Base-by-base conservation (phyloP, 331 rosid genomes). In the Arachis monticola region DNA sequence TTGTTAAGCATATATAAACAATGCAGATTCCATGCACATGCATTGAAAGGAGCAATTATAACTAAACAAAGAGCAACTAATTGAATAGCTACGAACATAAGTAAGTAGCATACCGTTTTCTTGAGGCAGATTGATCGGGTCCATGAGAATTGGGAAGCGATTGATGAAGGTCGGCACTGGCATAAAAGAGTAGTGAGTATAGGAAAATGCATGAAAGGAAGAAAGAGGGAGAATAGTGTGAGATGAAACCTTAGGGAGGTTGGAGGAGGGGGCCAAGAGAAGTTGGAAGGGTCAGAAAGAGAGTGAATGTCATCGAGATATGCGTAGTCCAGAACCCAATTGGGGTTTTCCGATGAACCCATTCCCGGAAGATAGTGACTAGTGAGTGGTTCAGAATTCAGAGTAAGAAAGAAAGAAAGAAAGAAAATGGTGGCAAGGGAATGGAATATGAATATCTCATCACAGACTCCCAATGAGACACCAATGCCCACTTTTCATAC, bases 251-350 rank as follows among this genome's bases (percentile, higher is more conserved):
- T 80, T 74, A 84, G 87, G 60, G 77, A 67, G 9, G 88, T 79
- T 67, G 93, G 22, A 17, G 22, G 73, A 52, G 88, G 82, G 71
- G 88, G 77, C 92, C 90, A 92, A 50, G 87, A 42, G 79, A 85
- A 88, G 72, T 44, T 62, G 22, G 91, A 78, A 6, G 72, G 83
- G 44, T 85, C 84, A 38, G 84, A 82, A 27, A 65, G 31, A 59
- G 74, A 81, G 80, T 82, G 90, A 45, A 87, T 81, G 87, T 81
- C 84, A 35, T 83, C 96, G 5, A 88, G 70, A 69, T 83, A 61
- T 56, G 80, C 85, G 66, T 85, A 92, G 79, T 92, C 96, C 59
- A 88, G 74, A 22, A 74, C 75, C 94, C 91, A 88, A 64, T 77
- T 79, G 69, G 84, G 67, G 70, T 81, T 77, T 64, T 55, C 88